Evolutionary conservation across 2,329 filamentous ascomycete species (phyloP), one percentile per base, ranked within the genome.

Genomic region (Aspergillus sp.): DNA sequence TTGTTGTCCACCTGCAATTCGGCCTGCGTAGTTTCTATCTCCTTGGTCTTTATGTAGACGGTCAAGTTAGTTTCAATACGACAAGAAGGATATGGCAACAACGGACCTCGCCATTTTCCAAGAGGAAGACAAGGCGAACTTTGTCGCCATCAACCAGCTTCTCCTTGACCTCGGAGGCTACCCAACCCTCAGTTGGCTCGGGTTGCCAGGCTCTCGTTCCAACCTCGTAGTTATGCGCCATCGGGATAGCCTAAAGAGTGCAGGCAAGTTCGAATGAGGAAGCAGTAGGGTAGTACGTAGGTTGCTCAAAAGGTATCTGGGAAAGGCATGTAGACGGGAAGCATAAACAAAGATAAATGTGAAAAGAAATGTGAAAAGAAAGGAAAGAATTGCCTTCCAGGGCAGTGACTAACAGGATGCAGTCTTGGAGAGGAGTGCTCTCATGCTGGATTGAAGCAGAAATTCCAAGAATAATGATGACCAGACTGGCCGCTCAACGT

Each of bases 191-290:
- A 64, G 91, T 91, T 77, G 87, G 83, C 83, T 99, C 95, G 72
- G 95, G 93, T 86, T 98, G 95, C 95, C 95, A 99, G 77, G 93
- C 95, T 87, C 92, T 89, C 74, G 94, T 98, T 76, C 94, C 95
- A 76, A 97, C 88, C 85, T 98, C 93, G 83, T 96, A 98, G 77
- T 87, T 92, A 81, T 96, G 91, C 83, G 92, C 92, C 93, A 97
- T 73, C 60, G 65, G 61, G 60, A 56, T 43, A 51, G 30, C 41
- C 53, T 59, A 45, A 52, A 51, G 28, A 53, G 19, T 57, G 53
- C 58, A 38, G 56, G 53, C 58, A 38, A 54, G 61, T 56, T 58
- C 54, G 23, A 58, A 59, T 41, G 43, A 59, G 53, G 60, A 47
- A 41, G 49, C 38, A 63, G 62, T 56, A 56, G 62, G 65, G 61